These are phyloP conservation scores for Curvularia verruculosa DNA, from an alignment of 2,329 filamentous ascomycete genomes.

Conservation along the genomic window DNA sequence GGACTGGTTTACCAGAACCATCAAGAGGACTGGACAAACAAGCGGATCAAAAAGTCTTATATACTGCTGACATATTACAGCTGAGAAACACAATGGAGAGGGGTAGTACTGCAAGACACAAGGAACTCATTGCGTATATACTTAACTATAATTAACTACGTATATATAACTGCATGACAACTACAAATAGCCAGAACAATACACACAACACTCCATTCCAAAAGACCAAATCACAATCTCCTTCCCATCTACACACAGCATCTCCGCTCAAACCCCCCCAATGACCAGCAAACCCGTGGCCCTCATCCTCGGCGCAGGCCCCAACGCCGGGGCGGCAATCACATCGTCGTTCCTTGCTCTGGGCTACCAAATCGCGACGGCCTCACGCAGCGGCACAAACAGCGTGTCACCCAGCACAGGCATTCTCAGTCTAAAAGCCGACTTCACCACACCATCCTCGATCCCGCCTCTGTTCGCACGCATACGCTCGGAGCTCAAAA, in stretches of 20 bases:
- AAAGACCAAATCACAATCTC: background rate
- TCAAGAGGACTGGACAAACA: background rate
- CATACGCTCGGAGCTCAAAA: background rate
- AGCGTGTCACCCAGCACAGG: background rate
- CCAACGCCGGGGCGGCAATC: constrained; percentile 29
- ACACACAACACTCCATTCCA: background rate
- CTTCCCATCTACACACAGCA: no score
- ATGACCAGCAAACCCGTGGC: constrained; percentile 28
- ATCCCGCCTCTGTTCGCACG: background rate
- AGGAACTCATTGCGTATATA: background rate
- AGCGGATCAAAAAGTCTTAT: background rate
- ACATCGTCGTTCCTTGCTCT: constrained; percentile 20
- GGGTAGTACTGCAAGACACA: background rate
- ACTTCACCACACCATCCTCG: background rate
- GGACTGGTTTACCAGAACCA: background rate
- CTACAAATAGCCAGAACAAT: background rate
- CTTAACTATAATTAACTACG: no score
- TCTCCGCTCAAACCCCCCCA: background rate
- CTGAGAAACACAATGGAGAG: background rate
- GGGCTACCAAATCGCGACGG: constrained; percentile 30
- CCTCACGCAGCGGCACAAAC: background rate
- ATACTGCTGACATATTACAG: background rate
- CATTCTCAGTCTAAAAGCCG: background rate
- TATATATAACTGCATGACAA: no score
- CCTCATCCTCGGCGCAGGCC: constrained; percentile 37